Conservation (phyloP, 805 yeast genomes). For the Barnettozyma siamensis region DNA sequence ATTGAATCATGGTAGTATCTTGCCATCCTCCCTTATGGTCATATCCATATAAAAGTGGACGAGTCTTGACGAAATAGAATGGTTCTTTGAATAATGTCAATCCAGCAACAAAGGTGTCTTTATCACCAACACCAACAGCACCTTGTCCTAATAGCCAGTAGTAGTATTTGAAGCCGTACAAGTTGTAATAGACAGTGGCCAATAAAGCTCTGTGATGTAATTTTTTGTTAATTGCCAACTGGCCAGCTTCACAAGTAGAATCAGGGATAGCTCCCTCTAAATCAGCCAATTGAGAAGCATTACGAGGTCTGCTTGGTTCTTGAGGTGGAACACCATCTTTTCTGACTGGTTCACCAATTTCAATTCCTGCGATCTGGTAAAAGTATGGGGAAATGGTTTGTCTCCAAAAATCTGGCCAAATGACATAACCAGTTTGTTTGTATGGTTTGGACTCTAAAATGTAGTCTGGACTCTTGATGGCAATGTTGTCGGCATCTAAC, state of each 20-base stretch:
- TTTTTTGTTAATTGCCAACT: conserved; percentile 55
- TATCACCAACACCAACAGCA: conserved; percentile 75
- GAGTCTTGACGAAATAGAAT: conserved; percentile 23
- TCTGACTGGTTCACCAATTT: conserved; percentile 33
- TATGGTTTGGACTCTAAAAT: conserved; percentile 43
- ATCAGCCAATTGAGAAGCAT: conserved; percentile 43
- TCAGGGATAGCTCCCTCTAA: conserved; percentile 62
- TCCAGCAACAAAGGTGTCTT: conserved; percentile 57
- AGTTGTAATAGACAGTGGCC: conserved; percentile 59
- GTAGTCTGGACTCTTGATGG: conserved; percentile 40
- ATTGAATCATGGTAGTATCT: conserved; percentile 27
- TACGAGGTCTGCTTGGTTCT: conserved; percentile 39
- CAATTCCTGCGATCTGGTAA: conserved; percentile 47
- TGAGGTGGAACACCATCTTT: conserved; percentile 30
- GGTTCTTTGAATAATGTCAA: conserved; percentile 21
- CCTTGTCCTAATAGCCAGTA: conserved; percentile 71
- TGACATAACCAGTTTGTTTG: conserved; percentile 38
- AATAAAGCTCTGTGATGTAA: conserved; percentile 53
- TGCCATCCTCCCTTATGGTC: conserved; percentile 22
- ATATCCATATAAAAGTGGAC: conserved; percentile 23
- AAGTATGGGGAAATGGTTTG: conserved; percentile 58
- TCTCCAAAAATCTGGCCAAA: conserved; percentile 72
- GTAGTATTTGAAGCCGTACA: conserved; percentile 60
- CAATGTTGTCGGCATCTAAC: conserved; percentile 43
- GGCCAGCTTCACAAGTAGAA: conserved; percentile 70